phyloP scores from a whole-genome alignment of 306 rosid species.

The Echinosophora koreensis region DNA sequence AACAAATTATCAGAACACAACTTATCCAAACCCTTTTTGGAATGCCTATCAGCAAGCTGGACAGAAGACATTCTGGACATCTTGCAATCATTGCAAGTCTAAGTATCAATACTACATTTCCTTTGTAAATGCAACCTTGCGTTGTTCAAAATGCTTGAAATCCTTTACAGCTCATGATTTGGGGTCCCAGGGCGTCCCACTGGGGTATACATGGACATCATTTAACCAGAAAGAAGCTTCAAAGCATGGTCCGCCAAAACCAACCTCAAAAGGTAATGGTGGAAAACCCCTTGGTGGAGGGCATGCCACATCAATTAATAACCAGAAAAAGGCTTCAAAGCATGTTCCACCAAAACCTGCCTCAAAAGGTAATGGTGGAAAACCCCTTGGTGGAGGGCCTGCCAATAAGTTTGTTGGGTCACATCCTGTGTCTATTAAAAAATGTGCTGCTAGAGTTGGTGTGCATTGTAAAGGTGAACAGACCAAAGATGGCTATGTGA shows the following conservation, averaged over 20 bases:
- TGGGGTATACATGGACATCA: slow-evolving; percentile 32
- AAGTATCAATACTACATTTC: slow-evolving; percentile 52
- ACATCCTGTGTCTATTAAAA: slow-evolving; percentile 43
- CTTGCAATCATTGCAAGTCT: slow-evolving; percentile 60
- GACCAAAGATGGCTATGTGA: slow-evolving; percentile 43
- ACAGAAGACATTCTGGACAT: slow-evolving; percentile 68
- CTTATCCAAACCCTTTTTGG: slow-evolving; percentile 44
- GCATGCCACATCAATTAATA: no score
- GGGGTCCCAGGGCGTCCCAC: slow-evolving; percentile 36
- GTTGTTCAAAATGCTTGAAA: slow-evolving; percentile 65
- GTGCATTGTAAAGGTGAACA: slow-evolving; percentile 43
- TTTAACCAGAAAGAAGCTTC: slow-evolving; percentile 45
- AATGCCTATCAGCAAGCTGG: slow-evolving; percentile 45
- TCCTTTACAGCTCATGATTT: slow-evolving; percentile 55
- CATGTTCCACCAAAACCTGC: no score
- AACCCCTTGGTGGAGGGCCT: no score
- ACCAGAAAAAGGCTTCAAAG: no score
- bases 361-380: no score
- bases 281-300: slow-evolving; percentile 25
- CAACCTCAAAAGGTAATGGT: slow-evolving; percentile 36
- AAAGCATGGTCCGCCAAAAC: slow-evolving; percentile 30
- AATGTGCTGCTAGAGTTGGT: slow-evolving; percentile 48
- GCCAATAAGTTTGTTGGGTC: not conserved
- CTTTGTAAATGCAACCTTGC: slow-evolving; percentile 41
- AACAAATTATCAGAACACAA: slow-evolving; percentile 41